phyloP scores from a whole-genome alignment of 148 eudicot species.

The Agrostemma githago region DNA sequence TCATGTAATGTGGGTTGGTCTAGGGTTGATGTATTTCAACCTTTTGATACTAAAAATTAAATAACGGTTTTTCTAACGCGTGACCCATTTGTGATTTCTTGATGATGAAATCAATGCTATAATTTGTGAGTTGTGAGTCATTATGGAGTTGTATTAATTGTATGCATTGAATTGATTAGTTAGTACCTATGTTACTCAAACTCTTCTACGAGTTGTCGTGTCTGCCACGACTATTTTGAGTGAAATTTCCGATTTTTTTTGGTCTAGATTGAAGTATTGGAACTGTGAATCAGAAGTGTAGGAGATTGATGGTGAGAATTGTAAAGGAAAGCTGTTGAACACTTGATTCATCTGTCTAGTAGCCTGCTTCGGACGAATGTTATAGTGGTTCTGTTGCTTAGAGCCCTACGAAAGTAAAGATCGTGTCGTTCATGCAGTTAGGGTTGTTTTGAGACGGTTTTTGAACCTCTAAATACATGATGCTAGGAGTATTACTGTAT shows the following conservation, averaged over 20 bases:
- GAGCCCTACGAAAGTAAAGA: neutral
- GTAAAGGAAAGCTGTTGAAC: neutral
- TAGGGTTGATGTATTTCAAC: neutral
- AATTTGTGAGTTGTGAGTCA: neutral
- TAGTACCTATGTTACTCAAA: neutral
- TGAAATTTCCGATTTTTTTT: no score
- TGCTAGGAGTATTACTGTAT: neutral
- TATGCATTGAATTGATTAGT: neutral
- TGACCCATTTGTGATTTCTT: neutral
- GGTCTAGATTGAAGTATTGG: neutral
- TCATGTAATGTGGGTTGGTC: constrained; percentile 21
- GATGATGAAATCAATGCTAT: constrained; percentile 3
- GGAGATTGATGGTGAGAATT: neutral
- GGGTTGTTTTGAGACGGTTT: neutral
- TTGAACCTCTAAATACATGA: neutral
- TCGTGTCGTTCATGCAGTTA: neutral
- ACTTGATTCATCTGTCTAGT: neutral
- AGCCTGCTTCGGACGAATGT: neutral
- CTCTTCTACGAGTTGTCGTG: no score
- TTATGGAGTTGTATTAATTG: neutral
- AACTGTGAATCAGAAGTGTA: neutral
- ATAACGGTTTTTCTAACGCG: neutral
- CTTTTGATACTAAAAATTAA: neutral
- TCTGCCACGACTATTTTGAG: no score
- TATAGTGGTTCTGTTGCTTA: neutral